phyloP scores from a whole-genome alignment of 768 basidiomycete genomes.

The Omphalotus guepiniiformis region DNA sequence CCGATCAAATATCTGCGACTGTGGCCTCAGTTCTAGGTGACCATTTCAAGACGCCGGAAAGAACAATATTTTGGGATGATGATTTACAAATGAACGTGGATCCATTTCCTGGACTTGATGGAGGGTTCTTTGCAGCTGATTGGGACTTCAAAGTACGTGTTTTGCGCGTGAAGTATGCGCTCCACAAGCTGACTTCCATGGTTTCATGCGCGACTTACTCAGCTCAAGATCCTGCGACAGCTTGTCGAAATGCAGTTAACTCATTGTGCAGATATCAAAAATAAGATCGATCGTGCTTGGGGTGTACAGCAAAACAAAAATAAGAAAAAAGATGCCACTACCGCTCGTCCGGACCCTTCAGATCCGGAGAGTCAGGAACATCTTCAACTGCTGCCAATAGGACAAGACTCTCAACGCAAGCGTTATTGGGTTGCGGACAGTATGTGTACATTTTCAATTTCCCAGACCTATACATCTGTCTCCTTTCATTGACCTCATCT shows the following conservation, averaged over 20 bases:
- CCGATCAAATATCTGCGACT: slow-evolving; percentile 79
- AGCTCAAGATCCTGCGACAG: slow-evolving; percentile 82
- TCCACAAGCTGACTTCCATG: slow-evolving; percentile 12
- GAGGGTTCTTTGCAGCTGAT: slow-evolving; percentile 75
- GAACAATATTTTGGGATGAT: slow-evolving; percentile 81
- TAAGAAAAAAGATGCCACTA: slow-evolving; percentile 68
- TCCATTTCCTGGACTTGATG: slow-evolving; percentile 61
- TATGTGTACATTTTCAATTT: slow-evolving; percentile 54
- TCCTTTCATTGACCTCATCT: slow-evolving; percentile 46
- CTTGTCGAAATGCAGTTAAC: slow-evolving; percentile 81
- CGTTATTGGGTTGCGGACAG: slow-evolving; percentile 89
- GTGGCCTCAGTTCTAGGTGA: slow-evolving; percentile 66
- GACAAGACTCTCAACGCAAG: slow-evolving; percentile 70
- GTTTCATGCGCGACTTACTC: slow-evolving; percentile 14
- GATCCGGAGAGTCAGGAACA: slow-evolving; percentile 66
- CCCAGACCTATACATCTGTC: slow-evolving; percentile 55
- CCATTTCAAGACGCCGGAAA: slow-evolving; percentile 67
- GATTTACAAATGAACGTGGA: slow-evolving; percentile 61
- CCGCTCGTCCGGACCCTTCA: slow-evolving; percentile 49
- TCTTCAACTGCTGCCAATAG: slow-evolving; percentile 65
- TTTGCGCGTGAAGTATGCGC: slow-evolving; percentile 15
- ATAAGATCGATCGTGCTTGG: slow-evolving; percentile 78
- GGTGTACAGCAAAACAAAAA: slow-evolving; percentile 81
- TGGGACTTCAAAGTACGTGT: slow-evolving; percentile 78
- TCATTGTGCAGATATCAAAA: slow-evolving; percentile 66